phyloP scores from a whole-genome alignment of 2,329 filamentous ascomycete genomes.

The Aspergillus sp. region DNA sequence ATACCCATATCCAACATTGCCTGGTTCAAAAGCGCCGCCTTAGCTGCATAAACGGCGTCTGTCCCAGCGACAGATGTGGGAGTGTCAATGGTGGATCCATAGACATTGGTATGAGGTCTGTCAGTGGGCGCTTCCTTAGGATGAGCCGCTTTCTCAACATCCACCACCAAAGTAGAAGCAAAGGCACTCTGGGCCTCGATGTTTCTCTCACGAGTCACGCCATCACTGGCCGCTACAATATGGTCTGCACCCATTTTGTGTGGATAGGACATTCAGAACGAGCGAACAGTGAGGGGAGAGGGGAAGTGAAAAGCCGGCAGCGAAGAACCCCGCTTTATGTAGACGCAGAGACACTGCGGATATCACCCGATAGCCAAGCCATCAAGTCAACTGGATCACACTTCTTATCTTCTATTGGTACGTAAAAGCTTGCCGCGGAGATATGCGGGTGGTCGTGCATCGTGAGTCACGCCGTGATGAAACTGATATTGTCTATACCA shows the following conservation, averaged over 20 bases:
- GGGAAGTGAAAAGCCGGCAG: no score
- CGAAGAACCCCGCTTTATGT: neutral
- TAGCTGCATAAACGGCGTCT: conserved; percentile 11
- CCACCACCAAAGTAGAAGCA: conserved; percentile 4
- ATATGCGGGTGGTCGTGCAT: neutral
- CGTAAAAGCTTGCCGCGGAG: neutral
- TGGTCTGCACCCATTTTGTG: neutral
- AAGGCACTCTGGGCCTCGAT: conserved; percentile 10
- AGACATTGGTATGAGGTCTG: conserved; percentile 2
- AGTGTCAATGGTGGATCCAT: conserved; percentile 4
- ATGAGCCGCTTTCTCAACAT: conserved; percentile 1
- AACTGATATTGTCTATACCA: neutral
- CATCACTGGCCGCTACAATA: neutral
- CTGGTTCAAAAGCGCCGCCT: conserved; percentile 20
- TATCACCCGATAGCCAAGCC: neutral
- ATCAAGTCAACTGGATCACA: neutral
- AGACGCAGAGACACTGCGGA: neutral
- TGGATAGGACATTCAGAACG: neutral
- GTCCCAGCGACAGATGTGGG: neutral
- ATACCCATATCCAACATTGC: conserved; percentile 24
- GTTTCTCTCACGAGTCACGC: neutral
- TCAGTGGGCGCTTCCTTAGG: neutral
- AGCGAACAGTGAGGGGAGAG: neutral
- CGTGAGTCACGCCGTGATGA: neutral
- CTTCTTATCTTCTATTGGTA: neutral